Evolutionary conservation across 169 alveolate genomes (phyloP), one percentile per base, ranked within the genome.

Genomic region (Eimeria praecox): DNA sequence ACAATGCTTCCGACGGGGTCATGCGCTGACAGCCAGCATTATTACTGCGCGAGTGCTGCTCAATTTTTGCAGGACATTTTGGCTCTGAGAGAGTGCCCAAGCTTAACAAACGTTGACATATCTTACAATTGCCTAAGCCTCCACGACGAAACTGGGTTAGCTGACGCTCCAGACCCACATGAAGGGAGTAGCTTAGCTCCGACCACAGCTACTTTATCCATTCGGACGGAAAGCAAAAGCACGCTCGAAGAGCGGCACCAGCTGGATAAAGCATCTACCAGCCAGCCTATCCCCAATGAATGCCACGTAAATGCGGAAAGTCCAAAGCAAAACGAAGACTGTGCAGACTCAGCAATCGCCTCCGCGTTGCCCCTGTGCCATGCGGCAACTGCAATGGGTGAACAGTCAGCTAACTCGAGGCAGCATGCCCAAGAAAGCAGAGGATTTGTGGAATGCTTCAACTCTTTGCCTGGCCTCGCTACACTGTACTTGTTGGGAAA

Each of bases 1-100:
- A 24, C 33, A 35, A 8, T 54, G 59, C 27, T 44, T 27, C 71
- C 52, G 8, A 27, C 2, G 59, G 2, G 44, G 62, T 16, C 52
- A 77, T 20, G 62, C 87, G 42, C 35, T 44, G 90, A 27, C 0
- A 56, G 56, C 59, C 42, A 42, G 1, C 44, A 24, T 33, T 22
- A 52, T 35, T 12, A 0, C 42, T 64, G 52, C 30, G 0, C 56
- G 10, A 22, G 46, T 24, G 52, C 33, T 88, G 86, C 52, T 88
- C 35, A 35, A 64, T 14, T 64, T 42, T 30, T 22, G 66, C 96
- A 96, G 95, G 99, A 97, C 95, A 85, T 98, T 44, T 94, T 78
- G 64, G 99, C 98, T 16, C 97, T 98, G 59, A 91, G 97, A 66
- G 98, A 98, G 82, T 90, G 97, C 52, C 98, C 98, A 24, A 86